Percentiles rank a stretch among this genome's conserved stretches.
These are phyloP conservation scores for Pseudogymnoascus sp. DNA, from an alignment of 2,329 filamentous ascomycete species.

Conservation along the genomic window DNA sequence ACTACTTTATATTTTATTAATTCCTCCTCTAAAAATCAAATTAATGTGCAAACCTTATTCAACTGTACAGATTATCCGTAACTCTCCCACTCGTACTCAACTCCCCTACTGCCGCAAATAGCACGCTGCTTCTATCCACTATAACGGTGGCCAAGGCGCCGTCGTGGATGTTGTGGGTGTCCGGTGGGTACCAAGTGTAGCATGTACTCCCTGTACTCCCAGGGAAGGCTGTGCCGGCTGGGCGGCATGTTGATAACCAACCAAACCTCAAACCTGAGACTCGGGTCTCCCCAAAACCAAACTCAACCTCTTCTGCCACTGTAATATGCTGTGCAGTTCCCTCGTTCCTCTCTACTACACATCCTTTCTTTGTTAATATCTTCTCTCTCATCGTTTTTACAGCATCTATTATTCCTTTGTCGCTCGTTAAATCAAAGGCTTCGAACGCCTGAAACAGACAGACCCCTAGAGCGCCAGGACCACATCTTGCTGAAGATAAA, in stretches of 20 bases:
- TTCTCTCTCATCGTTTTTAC: not conserved
- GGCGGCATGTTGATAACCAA: not conserved
- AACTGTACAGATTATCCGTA: not conserved
- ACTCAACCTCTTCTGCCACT: not conserved
- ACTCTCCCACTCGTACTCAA: not conserved
- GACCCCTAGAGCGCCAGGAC: conserved; percentile 1
- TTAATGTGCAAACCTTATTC: not conserved
- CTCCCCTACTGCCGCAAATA: not conserved
- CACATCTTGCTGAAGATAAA: not conserved
- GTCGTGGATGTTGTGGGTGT: not conserved
- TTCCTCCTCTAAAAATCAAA: not conserved
- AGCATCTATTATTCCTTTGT: conserved; percentile 3
- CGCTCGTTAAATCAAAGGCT: conserved; percentile 3
- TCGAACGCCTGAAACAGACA: not conserved
- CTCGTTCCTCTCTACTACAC: not conserved
- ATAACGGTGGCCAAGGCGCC: not conserved
- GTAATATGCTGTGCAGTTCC: not conserved
- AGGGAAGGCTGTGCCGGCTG: not conserved
- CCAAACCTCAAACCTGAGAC: conserved; percentile 6
- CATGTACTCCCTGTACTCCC: not conserved
- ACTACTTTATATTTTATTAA: not conserved
- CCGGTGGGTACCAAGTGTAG: not conserved
- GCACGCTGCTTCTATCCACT: not conserved
- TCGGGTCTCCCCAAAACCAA: conserved; percentile 1
- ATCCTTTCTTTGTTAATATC: not conserved